Evolutionary conservation across 495 filamentous ascomycete species (phyloP), one percentile per base, ranked within the genome.

Genomic region (Wilcoxina mikolae): DNA sequence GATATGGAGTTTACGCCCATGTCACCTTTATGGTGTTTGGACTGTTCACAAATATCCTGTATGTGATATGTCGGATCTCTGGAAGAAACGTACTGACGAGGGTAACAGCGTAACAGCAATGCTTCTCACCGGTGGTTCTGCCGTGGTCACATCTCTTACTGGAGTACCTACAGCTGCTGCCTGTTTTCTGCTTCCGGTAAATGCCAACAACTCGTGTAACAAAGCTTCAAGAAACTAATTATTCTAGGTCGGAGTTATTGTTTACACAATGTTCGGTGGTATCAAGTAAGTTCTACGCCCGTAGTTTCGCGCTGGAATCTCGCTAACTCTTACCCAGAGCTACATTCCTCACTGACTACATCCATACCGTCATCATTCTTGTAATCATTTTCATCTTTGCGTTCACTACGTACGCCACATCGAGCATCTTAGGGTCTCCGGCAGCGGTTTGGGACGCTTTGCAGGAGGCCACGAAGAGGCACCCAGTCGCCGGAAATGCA

Each of bases 331-430:
- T 10, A 4, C 24, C 43, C 29, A 64, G 61, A 22, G 64, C 65
- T 23, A 67, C 65, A 11, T 84, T 84, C 55, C 72, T 85, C 47
- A 84, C 81, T n/a, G 82, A 86, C 60, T 86, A 85, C 59, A 76
- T 87, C 53, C 87, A 96, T 68, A 94, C 88, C 0, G 82, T 93
- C 35, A 81, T 94, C 49, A 78, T 95, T 43, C 69, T 95, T 18
- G 74, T 94, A 58, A 85, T 96, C 43, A 87, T 96, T 65, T 83
- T 95, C 67, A 76, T 91, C 61, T 96, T 94, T 61, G 78, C 88
- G 0, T 83, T 95, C 65, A 87, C 84, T 3, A 80, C 89, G 0
- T 95, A 90, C 63, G 81, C 85, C 0, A 84, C 83, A 0, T 83
- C 78, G 33, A 74, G 75, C 1, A 70, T 74, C n/a, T 74, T 95